phyloP scores from a whole-genome alignment of 306 rosid genomes.

The Cucurbita ficifolia region DNA sequence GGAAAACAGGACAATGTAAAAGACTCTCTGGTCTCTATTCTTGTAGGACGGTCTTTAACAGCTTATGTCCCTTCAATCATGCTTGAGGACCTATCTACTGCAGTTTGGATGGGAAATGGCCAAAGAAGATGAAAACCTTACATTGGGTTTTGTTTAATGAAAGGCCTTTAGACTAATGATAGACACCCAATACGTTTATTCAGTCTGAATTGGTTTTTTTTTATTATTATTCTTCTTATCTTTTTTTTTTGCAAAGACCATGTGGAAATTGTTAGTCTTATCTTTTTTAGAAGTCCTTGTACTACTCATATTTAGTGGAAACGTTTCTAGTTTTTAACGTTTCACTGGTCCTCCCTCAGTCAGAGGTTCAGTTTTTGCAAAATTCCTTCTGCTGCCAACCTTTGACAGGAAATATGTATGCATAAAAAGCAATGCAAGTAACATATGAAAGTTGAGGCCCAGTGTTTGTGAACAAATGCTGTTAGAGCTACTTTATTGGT shows the following conservation, averaged over 20 bases:
- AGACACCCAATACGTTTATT: background rate
- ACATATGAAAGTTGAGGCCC: no score
- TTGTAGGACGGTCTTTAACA: background rate
- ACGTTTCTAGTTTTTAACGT: no score
- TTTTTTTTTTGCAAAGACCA: background rate
- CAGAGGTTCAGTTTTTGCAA: no score
- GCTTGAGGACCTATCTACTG: background rate
- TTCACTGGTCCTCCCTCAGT: no score
- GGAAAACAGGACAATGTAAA: background rate
- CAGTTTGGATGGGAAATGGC: background rate
- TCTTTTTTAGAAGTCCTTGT: background rate
- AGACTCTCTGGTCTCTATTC: background rate
- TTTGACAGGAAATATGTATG: no score
- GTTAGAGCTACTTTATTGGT: no score
- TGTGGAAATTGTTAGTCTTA: background rate
- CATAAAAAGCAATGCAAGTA: no score
- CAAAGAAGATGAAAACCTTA: background rate
- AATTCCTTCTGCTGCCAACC: no score
- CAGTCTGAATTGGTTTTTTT: background rate
- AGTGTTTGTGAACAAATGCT: no score
- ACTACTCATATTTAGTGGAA: background rate
- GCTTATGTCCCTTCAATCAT: background rate
- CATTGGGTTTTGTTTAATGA: background rate
- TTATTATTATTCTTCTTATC: background rate
- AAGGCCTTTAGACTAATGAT: background rate